These are phyloP conservation scores for Aspergillus floridensis DNA, from an alignment of 2,329 filamentous ascomycete genomes.

Conservation along the genomic window DNA sequence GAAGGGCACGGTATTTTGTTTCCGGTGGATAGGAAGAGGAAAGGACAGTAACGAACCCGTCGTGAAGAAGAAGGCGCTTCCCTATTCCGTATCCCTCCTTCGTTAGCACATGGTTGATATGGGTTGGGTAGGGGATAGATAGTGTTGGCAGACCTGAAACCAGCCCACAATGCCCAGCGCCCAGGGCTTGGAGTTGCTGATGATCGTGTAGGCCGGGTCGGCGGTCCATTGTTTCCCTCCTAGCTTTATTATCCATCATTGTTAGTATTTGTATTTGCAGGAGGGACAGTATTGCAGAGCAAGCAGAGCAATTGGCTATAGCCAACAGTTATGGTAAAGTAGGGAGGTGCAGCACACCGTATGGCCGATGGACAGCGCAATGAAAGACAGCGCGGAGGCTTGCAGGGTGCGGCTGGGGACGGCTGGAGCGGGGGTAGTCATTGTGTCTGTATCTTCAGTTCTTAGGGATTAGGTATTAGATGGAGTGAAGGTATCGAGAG, in stretches of 20 bases:
- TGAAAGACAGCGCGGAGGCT: not conserved
- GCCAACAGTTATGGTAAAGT: not conserved
- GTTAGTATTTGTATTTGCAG: not conserved
- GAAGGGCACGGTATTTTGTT: not conserved
- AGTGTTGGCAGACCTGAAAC: not conserved
- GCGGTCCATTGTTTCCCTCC: conserved; percentile 2
- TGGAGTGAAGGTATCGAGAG: no score
- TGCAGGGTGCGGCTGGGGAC: not conserved
- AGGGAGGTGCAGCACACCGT: not conserved
- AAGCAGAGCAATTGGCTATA: not conserved
- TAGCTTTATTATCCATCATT: not conserved
- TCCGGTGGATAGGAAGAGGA: no score
- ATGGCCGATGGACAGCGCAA: not conserved
- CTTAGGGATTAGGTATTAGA: not conserved
- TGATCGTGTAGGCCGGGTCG: not conserved
- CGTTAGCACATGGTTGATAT: no score
- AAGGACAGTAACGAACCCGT: not conserved
- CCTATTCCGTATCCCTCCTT: not conserved
- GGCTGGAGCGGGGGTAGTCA: not conserved
- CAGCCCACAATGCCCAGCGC: conserved; percentile 1
- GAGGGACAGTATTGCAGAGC: no score
- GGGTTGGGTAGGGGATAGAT: no score
- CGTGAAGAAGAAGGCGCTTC: conserved; percentile 1
- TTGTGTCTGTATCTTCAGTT: not conserved
- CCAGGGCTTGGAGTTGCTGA: not conserved